Evolutionary conservation across 2,329 filamentous ascomycete species (phyloP), one percentile per base, ranked within the genome.

Genomic region (Alternaria sp.): DNA sequence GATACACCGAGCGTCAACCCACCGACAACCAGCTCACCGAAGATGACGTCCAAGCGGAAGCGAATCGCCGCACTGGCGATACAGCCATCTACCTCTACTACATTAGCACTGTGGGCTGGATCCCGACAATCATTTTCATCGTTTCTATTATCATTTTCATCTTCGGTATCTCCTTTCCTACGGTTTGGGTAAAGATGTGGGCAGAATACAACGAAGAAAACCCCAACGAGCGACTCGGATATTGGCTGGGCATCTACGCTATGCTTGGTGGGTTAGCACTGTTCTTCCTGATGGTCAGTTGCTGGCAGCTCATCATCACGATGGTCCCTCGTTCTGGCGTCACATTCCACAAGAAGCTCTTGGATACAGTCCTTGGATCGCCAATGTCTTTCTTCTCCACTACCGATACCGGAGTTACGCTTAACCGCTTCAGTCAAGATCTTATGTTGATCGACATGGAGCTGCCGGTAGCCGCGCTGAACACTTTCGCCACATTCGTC

Each of bases 281-380:
- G 37, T 45, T 67, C 33, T 74, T 74, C 57, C 57, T 75, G 17
- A 63, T 71, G 13, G 51, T 75, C 41, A 72, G 71, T 56, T 71
- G 70, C 56, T 74, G 74, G 75, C 80, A 83, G 69, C 76, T 85
- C 61, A 81, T 85, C 45, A 80, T 85, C 31, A 80, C 74, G 3
- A 84, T 85, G 80, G 81, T 85, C 3, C 83, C 83, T 3, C 79
- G 78, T 29, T 84, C 83, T n/a, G 82, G 81, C 4, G 77, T 80
- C 53, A 76, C 65, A 41, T 82, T 86, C 56, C 84, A 86, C 59
- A 74, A 74, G 50, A 79, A 72, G 44, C 72, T 85, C 1, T 72
- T 85, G 8, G 74, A 76, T 8, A 82, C 82, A 2, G 82, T 84
- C 8, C 74, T 84, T n/a, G 76, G 68, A 33, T 78, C 79, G 21